Evolutionary conservation across 805 yeast genomes (phyloP).

Genomic region (Candida railenensis): DNA sequence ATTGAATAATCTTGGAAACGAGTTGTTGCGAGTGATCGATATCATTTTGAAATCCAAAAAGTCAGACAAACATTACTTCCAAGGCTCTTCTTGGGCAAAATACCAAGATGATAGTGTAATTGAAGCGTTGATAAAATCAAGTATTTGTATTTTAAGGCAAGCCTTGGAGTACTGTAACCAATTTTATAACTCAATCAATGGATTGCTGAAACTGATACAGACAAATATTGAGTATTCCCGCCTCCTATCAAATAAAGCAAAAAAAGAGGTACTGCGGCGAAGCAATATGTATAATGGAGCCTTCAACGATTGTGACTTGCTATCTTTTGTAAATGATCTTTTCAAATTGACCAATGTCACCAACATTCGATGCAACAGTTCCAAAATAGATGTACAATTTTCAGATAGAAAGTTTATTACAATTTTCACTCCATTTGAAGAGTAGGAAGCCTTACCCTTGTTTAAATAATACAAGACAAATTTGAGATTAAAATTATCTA

Average conservation of each 20-base stretch:
- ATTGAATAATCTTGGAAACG: neutral
- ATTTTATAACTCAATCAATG: too few species aligned
- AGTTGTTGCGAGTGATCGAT: neutral
- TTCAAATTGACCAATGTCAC: neutral
- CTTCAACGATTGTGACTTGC: neutral
- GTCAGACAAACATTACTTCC: neutral
- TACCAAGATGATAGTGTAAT: neutral
- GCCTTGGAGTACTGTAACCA: too few species aligned
- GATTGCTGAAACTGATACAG: too few species aligned
- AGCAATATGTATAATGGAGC: too few species aligned
- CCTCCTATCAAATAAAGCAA: too few species aligned
- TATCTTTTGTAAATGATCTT: neutral
- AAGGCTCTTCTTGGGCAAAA: neutral
- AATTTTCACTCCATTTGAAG: neutral
- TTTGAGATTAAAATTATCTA: neutral
- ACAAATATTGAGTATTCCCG: too few species aligned
- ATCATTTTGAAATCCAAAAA: neutral
- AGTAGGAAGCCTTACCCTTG: too few species aligned
- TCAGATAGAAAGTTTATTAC: constrained; percentile 2
- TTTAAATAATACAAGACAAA: too few species aligned
- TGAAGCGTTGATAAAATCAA: neutral
- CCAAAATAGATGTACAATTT: constrained; percentile 1
- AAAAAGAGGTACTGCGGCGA: too few species aligned
- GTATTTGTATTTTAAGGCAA: neutral
- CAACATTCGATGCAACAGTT: constrained; percentile 1